Evolutionary conservation across 106 monocot species (phyloP).

Genomic region (Dendrobium officinale): DNA sequence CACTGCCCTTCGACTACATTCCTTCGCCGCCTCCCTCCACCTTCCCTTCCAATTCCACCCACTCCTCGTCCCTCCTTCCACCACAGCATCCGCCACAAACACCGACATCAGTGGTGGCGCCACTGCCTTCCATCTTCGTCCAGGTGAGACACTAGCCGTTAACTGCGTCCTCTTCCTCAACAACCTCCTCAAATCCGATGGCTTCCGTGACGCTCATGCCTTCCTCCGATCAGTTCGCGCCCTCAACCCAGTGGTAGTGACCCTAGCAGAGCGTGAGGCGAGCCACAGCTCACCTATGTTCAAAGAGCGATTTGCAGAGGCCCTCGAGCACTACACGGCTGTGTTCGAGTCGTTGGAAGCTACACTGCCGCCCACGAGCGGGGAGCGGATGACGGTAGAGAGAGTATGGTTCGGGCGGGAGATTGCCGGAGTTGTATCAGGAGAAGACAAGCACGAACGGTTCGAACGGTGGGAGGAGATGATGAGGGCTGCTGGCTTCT

Average conservation of each 20-base stretch:
- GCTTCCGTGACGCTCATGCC: constrained; percentile 12
- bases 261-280: constrained; percentile 82
- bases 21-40: constrained; percentile 60
- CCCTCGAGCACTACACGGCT: constrained; percentile 71
- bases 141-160: constrained; percentile 65
- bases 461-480: constrained; percentile 62
- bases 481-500: constrained; percentile 45
- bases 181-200: constrained; percentile 37
- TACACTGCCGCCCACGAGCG: constrained; percentile 68
- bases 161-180: constrained; percentile 72
- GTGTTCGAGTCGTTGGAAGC: constrained; percentile 91
- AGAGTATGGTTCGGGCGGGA: constrained; percentile 68
- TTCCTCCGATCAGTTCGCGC: constrained; percentile 38
- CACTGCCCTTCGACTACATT: constrained; percentile 61
- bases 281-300: constrained; percentile 29
- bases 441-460: constrained; percentile 40
- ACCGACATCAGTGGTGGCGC: background rate
- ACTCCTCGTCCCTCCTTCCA: constrained; percentile 33
- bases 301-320: constrained; percentile 49
- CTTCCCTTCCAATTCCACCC: constrained; percentile 82
- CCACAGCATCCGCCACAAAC: background rate
- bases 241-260: constrained; percentile 69
- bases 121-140: constrained; percentile 21
- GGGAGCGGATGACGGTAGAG: constrained; percentile 68
- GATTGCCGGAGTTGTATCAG: constrained; percentile 51